Conservation (phyloP, 2,329 filamentous ascomycete genomes). For the Dendrostoma leiphaemia region DNA sequence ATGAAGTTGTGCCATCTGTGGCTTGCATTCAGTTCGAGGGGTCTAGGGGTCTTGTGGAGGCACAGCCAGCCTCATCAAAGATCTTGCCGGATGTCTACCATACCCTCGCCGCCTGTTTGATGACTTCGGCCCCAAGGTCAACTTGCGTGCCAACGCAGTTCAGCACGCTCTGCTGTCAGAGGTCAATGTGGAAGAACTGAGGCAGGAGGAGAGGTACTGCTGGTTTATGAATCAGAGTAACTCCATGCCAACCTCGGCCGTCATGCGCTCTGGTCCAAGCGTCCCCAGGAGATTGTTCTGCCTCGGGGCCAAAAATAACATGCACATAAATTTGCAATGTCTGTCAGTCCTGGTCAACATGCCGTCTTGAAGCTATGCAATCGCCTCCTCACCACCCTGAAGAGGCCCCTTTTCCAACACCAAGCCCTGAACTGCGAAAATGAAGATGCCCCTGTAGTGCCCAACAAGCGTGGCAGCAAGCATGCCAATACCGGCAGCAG, state of each 20-base stretch:
- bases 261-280: constrained; percentile 3
- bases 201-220: not conserved
- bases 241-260: too few species aligned
- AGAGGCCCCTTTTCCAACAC: constrained; percentile 8
- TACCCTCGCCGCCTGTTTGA: too few species aligned
- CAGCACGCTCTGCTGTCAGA: not conserved
- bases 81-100: too few species aligned
- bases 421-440: constrained; percentile 1
- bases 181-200: not conserved
- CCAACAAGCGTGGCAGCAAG: not conserved
- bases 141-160: not conserved
- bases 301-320: constrained; percentile 1
- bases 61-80: too few species aligned
- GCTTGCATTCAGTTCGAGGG: too few species aligned
- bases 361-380: constrained; percentile 17
- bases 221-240: too few species aligned
- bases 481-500: not conserved
- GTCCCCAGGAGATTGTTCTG: constrained; percentile 2
- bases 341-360: constrained; percentile 3
- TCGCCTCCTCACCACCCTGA: not conserved
- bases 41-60: too few species aligned
- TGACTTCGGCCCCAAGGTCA: not conserved
- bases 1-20: too few species aligned
- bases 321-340: constrained; percentile 16
- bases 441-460: not conserved